A percentile compares a stretch with the other conserved stretches of the same genome.
phyloP scores from a whole-genome alignment of 352 stramenopile species.

The Blastocystis sp. region DNA sequence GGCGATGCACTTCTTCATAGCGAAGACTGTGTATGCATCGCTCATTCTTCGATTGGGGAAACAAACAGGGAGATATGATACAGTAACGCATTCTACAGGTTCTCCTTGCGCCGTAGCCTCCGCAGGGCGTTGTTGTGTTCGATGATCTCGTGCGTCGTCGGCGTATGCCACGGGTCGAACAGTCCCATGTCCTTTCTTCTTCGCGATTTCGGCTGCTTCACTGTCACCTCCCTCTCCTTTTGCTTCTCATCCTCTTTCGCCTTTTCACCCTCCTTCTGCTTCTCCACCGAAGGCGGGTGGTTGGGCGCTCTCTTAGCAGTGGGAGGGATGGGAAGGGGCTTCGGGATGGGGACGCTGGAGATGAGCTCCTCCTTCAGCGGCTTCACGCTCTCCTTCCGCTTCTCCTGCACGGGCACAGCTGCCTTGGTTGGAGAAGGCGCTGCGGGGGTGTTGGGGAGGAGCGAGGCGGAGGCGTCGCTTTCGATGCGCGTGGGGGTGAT shows the following conservation, averaged over 20 bases:
- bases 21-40: background rate
- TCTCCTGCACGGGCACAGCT: background rate
- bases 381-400: background rate
- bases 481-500: background rate
- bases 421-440: background rate
- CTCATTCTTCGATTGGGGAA: background rate
- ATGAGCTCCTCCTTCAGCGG: background rate
- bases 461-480: background rate
- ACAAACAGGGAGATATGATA: background rate
- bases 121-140: background rate
- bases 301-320: background rate
- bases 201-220: background rate
- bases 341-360: background rate
- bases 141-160: background rate
- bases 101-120: background rate
- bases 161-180: background rate
- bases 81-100: background rate
- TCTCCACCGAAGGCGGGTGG: background rate
- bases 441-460: background rate
- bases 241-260: background rate
- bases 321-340: background rate
- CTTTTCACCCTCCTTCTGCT: background rate
- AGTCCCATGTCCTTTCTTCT: background rate
- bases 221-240: background rate
- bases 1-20: background rate